These are phyloP conservation scores for Myxozyma mucilagina DNA, from an alignment of 805 yeast genomes.

Conservation along the genomic window DNA sequence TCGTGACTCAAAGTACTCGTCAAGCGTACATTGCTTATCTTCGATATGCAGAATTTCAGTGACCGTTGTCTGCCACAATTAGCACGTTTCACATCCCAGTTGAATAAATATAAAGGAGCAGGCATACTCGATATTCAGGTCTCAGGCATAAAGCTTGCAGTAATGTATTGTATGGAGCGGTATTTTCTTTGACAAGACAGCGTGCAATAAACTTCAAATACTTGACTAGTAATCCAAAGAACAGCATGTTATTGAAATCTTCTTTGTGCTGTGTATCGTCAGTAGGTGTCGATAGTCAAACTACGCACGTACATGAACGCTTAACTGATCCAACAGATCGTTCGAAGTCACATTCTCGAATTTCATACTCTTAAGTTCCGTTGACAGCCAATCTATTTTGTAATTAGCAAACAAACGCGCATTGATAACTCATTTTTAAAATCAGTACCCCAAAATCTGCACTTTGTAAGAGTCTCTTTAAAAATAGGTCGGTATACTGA, in stretches of 20 bases:
- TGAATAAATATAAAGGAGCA: too few relatives aligned
- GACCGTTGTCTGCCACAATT: too few relatives aligned
- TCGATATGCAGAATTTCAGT: too few relatives aligned
- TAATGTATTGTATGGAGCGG: too few relatives aligned
- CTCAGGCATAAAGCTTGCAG: too few relatives aligned
- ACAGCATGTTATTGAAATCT: slow-evolving; percentile 6
- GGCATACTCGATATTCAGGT: too few relatives aligned
- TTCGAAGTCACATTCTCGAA: not conserved
- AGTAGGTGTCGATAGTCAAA: not conserved
- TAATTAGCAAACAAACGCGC: not conserved
- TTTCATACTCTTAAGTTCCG: slow-evolving; percentile 6
- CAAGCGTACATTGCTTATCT: too few relatives aligned
- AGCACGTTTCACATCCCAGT: too few relatives aligned
- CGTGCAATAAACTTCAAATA: slow-evolving; percentile 22
- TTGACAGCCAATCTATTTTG: slow-evolving; percentile 17
- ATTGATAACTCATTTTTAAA: too few relatives aligned
- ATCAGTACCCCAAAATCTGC: slow-evolving; percentile 22
- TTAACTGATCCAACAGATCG: slow-evolving; percentile 13
- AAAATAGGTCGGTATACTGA: slow-evolving; percentile 10
- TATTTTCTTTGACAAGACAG: slow-evolving; percentile 4
- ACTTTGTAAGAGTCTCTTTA: slow-evolving; percentile 11
- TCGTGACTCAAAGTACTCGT: too few relatives aligned
- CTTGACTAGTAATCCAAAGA: slow-evolving; percentile 10
- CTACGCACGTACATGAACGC: slow-evolving; percentile 1
- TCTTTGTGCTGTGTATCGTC: slow-evolving; percentile 6